Base-by-base conservation (phyloP, 2,329 filamentous ascomycete genomes). In the Aureobasidium sp. region DNA sequence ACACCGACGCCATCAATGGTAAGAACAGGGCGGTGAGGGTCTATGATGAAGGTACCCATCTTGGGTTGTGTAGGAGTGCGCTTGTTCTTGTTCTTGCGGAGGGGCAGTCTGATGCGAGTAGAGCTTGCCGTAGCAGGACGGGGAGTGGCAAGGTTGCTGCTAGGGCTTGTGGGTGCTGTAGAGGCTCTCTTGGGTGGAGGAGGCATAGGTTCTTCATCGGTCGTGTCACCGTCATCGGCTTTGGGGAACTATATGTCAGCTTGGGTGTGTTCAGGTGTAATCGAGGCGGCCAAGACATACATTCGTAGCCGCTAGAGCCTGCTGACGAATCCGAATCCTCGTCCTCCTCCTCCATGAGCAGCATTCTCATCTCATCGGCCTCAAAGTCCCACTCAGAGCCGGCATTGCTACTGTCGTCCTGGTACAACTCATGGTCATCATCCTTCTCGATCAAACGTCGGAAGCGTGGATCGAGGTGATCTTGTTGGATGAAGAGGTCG, bases 201-300 rank as follows among this genome's bases (percentile, higher is more conserved):
- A 47, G 42, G 60, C 41, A 62, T 58, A 39, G 62, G 49, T 42
- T 65, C 63, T 63, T 73, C 71, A 53, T 73, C 71, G 34, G 71
- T 73, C 21, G 71, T 72, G 49, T 73, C 71, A 37, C 71, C 72
- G 59, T 72, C 72, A 30, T 71, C 70, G 65, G 70, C 71, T 72
- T 69, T 15, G 60, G 11, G 30, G 37, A 27, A 45, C 25, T 59
- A 53, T 45, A 69, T 72, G 57, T 60, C 13, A 60, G 70, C 63
- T 63, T 59, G 29, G 44, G 27, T 37, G 64, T 58, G 8, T 36
- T 29, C 21, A 34, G 30, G 21, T 10, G 1, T 39, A 36, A 47
- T 13, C 62, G 9, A 64, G 36, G 47, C 50, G 41, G 53, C 30
- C 29, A 60, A 62, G 45, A 68, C 70, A 65, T 72, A 73, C 71